Conservation (phyloP, 345 rosid genomes). For the Dovyalis caffra region DNA sequence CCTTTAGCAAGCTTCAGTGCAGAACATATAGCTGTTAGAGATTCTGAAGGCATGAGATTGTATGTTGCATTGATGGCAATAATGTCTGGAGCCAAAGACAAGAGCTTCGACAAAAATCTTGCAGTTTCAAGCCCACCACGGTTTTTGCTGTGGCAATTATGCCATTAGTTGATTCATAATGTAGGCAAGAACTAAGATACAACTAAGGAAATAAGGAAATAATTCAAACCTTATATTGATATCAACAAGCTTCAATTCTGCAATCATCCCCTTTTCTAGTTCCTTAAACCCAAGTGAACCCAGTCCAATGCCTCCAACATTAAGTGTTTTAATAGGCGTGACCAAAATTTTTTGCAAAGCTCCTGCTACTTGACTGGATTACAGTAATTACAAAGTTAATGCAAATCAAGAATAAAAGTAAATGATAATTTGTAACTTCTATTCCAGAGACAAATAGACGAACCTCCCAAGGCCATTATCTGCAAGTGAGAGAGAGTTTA, state of each 20-base stretch:
- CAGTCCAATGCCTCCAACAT: slow-evolving; percentile 76
- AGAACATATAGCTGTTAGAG: slow-evolving; percentile 55
- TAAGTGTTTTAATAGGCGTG: slow-evolving; percentile 46
- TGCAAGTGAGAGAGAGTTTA: slow-evolving; percentile 62
- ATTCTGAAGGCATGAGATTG: slow-evolving; percentile 80
- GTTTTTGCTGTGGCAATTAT: slow-evolving; percentile 60
- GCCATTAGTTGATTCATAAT: slow-evolving; percentile 11
- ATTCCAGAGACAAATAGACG: slow-evolving; percentile 20
- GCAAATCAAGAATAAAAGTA: slow-evolving; percentile 11
- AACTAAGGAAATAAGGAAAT: slow-evolving; percentile 14
- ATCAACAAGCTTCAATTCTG: slow-evolving; percentile 46
- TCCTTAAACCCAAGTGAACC: slow-evolving; percentile 71
- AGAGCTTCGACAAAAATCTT: slow-evolving; percentile 66
- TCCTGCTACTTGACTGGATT: slow-evolving; percentile 60
- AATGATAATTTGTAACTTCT: slow-evolving; percentile 9
- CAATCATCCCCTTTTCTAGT: slow-evolving; percentile 36
- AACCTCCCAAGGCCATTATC: slow-evolving; percentile 84
- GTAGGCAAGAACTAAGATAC: not conserved
- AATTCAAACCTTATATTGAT: slow-evolving; percentile 66
- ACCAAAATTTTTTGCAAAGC: slow-evolving; percentile 49
- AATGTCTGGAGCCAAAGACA: slow-evolving; percentile 58
- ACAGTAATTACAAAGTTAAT: slow-evolving; percentile 23
- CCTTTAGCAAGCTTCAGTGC: slow-evolving; percentile 57
- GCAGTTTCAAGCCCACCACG: slow-evolving; percentile 79
- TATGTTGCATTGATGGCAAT: slow-evolving; percentile 53